A percentile compares a stretch with the other conserved stretches of the same genome.
Evolutionary conservation across 2,329 filamentous ascomycete species (phyloP).

Genomic region (Cytospora paraplurivora): DNA sequence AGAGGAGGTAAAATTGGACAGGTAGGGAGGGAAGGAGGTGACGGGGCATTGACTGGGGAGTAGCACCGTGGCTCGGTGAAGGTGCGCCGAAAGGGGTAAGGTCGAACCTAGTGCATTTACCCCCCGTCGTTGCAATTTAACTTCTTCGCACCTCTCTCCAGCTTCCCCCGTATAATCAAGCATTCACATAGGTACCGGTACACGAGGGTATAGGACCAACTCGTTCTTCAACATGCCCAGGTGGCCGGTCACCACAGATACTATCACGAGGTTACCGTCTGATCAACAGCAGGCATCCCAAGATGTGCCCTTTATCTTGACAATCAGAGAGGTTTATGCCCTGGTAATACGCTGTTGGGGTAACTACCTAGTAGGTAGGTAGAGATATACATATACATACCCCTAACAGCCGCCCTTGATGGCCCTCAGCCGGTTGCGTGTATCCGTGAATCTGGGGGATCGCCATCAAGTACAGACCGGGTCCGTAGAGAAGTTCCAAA

Average conservation of each 20-base stretch:
- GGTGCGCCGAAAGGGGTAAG: conserved; percentile 29
- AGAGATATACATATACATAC: not conserved
- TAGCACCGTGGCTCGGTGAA: conserved; percentile 10
- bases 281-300: not conserved
- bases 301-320: not conserved
- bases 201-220: no score
- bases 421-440: conserved; percentile 1
- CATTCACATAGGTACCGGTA: not conserved
- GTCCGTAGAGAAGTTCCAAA: not conserved
- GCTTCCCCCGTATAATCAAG: not conserved
- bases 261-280: not conserved
- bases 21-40: conserved; percentile 24
- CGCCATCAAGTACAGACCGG: not conserved
- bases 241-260: not conserved
- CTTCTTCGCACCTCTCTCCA: conserved; percentile 16
- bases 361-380: no score
- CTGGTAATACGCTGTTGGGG: not conserved
- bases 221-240: not conserved
- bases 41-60: conserved; percentile 18
- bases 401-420: not conserved
- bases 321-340: not conserved
- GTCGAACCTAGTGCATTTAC: conserved; percentile 19
- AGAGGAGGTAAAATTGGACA: conserved; percentile 35
- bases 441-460: conserved; percentile 2
- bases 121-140: conserved; percentile 22